These are phyloP conservation scores for Aspergillus tanneri DNA, from an alignment of 2,329 filamentous ascomycete genomes.

Conservation along the genomic window DNA sequence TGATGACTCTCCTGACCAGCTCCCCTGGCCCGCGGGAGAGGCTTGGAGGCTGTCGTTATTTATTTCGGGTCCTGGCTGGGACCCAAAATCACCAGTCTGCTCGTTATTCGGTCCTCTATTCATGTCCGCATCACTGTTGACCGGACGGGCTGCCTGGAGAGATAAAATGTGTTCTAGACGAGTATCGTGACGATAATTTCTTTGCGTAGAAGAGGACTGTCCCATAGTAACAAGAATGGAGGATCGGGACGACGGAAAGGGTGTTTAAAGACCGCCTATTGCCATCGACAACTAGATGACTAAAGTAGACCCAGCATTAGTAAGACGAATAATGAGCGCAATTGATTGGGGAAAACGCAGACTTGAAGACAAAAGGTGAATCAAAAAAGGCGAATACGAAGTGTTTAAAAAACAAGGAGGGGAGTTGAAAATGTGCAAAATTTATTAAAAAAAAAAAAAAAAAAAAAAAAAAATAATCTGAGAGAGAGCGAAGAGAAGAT, in stretches of 20 bases:
- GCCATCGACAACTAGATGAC: conserved; percentile 31
- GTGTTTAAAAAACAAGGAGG: not conserved
- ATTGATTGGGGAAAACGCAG: conserved; percentile 1
- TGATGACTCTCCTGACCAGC: conserved; percentile 12
- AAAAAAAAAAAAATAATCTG: not conserved
- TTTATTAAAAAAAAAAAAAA: not conserved
- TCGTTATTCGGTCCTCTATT: conserved; percentile 30
- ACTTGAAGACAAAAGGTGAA: not conserved
- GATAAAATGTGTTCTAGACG: conserved; percentile 23
- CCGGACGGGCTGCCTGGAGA: conserved; percentile 20
- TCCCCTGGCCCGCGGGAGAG: conserved; percentile 11
- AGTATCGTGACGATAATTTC: conserved; percentile 33
- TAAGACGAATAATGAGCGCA: conserved; percentile 13
- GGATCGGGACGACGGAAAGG: conserved; percentile 20
- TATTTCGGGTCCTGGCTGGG: conserved; percentile 19
- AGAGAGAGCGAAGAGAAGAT: not conserved
- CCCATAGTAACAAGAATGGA: conserved; percentile 40
- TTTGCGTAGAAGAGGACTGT: conserved; percentile 44
- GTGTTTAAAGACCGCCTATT: conserved; percentile 28
- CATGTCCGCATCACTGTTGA: conserved; percentile 38
- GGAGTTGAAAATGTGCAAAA: no score
- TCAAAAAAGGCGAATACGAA: not conserved
- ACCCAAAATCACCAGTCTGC: conserved; percentile 24
- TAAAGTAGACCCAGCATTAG: conserved; percentile 22
- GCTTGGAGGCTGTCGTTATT: conserved; percentile 17